A percentile compares a stretch with the other conserved stretches of the same genome.
Conservation (phyloP, 2,329 filamentous ascomycete genomes). For the Xylaria sp. region DNA sequence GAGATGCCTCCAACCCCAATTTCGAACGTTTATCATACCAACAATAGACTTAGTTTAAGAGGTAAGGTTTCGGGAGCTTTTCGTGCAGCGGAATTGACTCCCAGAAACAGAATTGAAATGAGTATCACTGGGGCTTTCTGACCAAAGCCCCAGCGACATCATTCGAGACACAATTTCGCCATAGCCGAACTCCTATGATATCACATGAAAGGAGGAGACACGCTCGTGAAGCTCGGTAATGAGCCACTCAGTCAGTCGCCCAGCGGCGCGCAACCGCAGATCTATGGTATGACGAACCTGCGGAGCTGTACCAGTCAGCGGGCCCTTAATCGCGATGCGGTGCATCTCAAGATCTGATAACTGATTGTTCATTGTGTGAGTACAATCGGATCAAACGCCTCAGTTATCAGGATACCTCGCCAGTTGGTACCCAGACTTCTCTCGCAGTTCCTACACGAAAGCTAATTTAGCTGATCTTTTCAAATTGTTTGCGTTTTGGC, state of each 20-base stretch:
- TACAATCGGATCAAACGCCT: constrained; percentile 8
- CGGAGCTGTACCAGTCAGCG: neutral
- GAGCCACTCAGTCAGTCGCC: constrained; percentile 7
- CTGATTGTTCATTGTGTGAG: neutral
- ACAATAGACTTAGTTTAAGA: neutral
- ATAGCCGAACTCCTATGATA: constrained; percentile 21
- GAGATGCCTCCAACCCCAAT: constrained; percentile 5
- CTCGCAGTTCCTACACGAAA: neutral
- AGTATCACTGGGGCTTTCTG: constrained; percentile 6
- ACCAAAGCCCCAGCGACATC: neutral
- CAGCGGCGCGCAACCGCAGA: constrained; percentile 10
- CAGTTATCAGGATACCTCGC: constrained; percentile 7
- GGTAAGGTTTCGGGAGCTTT: neutral
- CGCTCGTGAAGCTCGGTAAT: constrained; percentile 14
- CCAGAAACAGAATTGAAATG: constrained; percentile 12
- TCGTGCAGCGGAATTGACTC: constrained; percentile 5
- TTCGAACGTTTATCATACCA: neutral
- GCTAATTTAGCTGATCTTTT: neutral
- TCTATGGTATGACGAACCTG: constrained; percentile 9
- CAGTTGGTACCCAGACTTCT: neutral
- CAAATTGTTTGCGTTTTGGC: neutral
- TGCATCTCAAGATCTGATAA: neutral
- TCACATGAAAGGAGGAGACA: constrained; percentile 11
- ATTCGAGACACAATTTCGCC: neutral
- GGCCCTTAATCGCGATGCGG: constrained; percentile 3